Evolutionary conservation across 2,329 filamentous ascomycete species (phyloP).

Genomic region (Pseudogymnoascus sp.): DNA sequence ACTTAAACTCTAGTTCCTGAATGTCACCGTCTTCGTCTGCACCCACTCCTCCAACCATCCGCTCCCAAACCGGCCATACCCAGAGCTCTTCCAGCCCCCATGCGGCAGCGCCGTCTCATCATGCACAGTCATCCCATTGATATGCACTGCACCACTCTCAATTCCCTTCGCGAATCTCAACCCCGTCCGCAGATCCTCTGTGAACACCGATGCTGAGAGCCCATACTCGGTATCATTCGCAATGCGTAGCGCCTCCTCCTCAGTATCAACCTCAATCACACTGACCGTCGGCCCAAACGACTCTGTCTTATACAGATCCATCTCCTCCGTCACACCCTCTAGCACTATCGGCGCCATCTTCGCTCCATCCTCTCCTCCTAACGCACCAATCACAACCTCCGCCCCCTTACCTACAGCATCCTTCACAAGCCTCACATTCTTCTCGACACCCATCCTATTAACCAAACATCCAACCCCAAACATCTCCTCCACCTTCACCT

Average conservation of each 20-base stretch:
- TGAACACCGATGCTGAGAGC: slow-evolving; percentile 64
- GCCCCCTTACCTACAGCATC: slow-evolving; percentile 65
- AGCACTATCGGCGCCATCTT: slow-evolving; percentile 59
- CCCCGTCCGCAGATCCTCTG: slow-evolving; percentile 53
- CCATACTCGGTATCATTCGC: slow-evolving; percentile 82
- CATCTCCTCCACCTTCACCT: slow-evolving; percentile 32
- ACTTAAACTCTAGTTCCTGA: slow-evolving; percentile 20
- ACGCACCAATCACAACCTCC: slow-evolving; percentile 36
- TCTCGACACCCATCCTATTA: slow-evolving; percentile 54
- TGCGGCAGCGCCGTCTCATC: slow-evolving; percentile 57
- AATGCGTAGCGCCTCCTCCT: slow-evolving; percentile 63
- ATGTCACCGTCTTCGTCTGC: slow-evolving; percentile 57
- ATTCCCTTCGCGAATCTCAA: slow-evolving; percentile 53
- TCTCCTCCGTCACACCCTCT: slow-evolving; percentile 56
- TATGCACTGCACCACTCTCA: slow-evolving; percentile 60
- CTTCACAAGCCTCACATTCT: slow-evolving; percentile 57
- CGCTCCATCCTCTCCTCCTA: slow-evolving; percentile 26
- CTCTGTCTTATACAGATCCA: slow-evolving; percentile 70
- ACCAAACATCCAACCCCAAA: slow-evolving; percentile 50
- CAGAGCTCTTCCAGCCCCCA: slow-evolving; percentile 57
- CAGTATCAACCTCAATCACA: slow-evolving; percentile 55
- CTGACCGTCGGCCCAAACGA: slow-evolving; percentile 71
- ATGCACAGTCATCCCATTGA: slow-evolving; percentile 59
- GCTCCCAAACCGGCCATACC: slow-evolving; percentile 52
- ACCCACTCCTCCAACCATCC: slow-evolving; percentile 53